Evolutionary conservation across 352 stramenopile species (phyloP).

Genomic region (Pythium volutum): DNA sequence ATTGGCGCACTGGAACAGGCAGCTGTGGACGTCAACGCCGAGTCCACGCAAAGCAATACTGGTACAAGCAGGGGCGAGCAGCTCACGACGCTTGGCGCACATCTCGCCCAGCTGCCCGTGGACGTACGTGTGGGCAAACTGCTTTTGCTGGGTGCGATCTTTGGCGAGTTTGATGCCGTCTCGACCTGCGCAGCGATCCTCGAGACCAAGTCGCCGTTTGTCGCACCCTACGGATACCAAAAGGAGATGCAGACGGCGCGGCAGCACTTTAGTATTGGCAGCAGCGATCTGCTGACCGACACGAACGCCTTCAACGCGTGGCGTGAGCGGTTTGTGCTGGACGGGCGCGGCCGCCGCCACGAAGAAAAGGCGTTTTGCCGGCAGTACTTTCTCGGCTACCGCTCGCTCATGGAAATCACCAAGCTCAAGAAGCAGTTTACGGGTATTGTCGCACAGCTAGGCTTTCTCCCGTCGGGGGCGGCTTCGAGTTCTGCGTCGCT

Average conservation of each 20-base stretch:
- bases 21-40: conserved; percentile 27
- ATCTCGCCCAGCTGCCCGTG: conserved; percentile 94
- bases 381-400: conserved; percentile 60
- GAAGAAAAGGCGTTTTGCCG: conserved; percentile 65
- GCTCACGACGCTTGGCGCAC: conserved; percentile 92
- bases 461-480: conserved; percentile 38
- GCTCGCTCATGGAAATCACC: conserved; percentile 52
- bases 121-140: conserved; percentile 97
- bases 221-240: conserved; percentile 67
- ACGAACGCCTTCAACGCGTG: conserved; percentile 75
- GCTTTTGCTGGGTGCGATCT: conserved; percentile 94
- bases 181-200: conserved; percentile 71
- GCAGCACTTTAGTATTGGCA: conserved; percentile 49
- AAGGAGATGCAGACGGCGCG: conserved; percentile 63
- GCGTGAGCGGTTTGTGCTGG: conserved; percentile 20
- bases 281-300: conserved; percentile 76
- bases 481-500: background rate
- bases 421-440: conserved; percentile 81
- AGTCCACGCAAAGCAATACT: background rate
- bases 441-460: conserved; percentile 56
- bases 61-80: conserved; percentile 26
- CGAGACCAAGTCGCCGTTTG: conserved; percentile 82
- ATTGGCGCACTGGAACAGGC: conserved; percentile 82
- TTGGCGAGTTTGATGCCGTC: conserved; percentile 81
- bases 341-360: background rate